Evolutionary conservation across 2,329 filamentous ascomycete species (phyloP), one percentile per base, ranked within the genome.

Genomic region (Rhynchosporium agropyri): DNA sequence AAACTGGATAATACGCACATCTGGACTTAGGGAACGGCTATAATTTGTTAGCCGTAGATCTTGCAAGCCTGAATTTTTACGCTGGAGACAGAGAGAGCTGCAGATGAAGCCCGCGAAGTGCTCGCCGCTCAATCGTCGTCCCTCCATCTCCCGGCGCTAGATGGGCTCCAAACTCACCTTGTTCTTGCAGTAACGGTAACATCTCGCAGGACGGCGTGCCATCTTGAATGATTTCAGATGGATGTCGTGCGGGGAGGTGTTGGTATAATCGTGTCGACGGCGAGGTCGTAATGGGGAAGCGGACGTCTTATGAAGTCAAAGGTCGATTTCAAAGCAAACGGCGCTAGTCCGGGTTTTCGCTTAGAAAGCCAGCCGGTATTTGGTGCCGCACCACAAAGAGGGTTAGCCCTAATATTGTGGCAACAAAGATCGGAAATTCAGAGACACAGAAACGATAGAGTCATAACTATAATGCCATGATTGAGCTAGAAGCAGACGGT

Each of bases 101-200:
- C 20, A 40, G n/a, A 42, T 9, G 5, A 9, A 28, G 50, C 33
- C 50, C 50, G 40, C 50, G 36, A 54, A 40, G 33, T 20, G 10
- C 3, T 54, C 50, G 20, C 10, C 33, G 33, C 50, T 54, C 33
- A 54, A 51, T 3, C 2, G 33, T 9, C 50, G 7, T 4, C 61
- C 42, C 43, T 20, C 50, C 55, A 46, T 49, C 51, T 40, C 62
- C 40, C 58, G 55, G 51, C 43, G 42, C 38, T n/a, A 49, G 48
- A 12, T 36, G 49, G 54, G 28, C 26, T 57, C 42, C 60, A 54
- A 59, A 81, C 89, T 83, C 80, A 96, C 92, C 92, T 97, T 97
- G 90, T 98, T 99, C 92, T 99, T 99, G 93, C 95, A 99, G 91
- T 99, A 99, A 79, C 95, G 90, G 89, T 97, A 99, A 86, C 95